Conservation (phyloP, 2,329 filamentous ascomycete genomes). For the Chrysoporthe cubensis region DNA sequence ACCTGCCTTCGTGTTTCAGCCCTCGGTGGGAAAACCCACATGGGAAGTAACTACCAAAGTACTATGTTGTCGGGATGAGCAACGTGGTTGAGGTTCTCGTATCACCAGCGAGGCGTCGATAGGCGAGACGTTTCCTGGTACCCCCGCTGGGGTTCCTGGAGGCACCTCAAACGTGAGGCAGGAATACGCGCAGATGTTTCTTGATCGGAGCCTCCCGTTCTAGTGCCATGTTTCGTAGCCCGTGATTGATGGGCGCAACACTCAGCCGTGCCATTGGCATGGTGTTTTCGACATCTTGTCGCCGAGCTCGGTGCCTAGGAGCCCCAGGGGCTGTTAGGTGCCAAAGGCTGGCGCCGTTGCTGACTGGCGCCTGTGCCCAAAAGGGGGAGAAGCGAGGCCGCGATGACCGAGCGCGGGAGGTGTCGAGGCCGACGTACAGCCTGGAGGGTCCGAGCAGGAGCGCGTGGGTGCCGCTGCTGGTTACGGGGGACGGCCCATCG, state of each 20-base stretch:
- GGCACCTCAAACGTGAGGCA: constrained; percentile 20
- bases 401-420: background rate
- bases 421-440: background rate
- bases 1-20: constrained; percentile 28
- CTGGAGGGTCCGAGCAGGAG: background rate
- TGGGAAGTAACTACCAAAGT: background rate
- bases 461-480: background rate
- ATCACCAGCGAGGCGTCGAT: constrained; percentile 13
- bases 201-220: constrained; percentile 16
- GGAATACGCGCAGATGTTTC: constrained; percentile 25
- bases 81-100: constrained; percentile 14
- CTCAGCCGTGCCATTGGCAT: constrained; percentile 24
- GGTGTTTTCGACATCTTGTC: constrained; percentile 22
- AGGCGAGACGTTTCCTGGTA: constrained; percentile 22
- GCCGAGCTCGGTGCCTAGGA: constrained; percentile 12
- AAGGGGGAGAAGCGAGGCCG: constrained; percentile 10
- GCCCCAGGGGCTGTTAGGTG: constrained; percentile 15
- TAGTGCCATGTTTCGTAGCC: constrained; percentile 20
- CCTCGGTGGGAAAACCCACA: constrained; percentile 9
- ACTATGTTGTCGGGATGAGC: background rate
- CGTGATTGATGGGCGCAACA: constrained; percentile 21
- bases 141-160: constrained; percentile 8
- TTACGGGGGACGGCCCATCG: background rate
- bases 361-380: constrained; percentile 14
- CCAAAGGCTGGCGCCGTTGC: constrained; percentile 17